Evolutionary conservation across 345 rosid species (phyloP), one percentile per base, ranked within the genome.

Genomic region (Psidium friedrichsthalianum): DNA sequence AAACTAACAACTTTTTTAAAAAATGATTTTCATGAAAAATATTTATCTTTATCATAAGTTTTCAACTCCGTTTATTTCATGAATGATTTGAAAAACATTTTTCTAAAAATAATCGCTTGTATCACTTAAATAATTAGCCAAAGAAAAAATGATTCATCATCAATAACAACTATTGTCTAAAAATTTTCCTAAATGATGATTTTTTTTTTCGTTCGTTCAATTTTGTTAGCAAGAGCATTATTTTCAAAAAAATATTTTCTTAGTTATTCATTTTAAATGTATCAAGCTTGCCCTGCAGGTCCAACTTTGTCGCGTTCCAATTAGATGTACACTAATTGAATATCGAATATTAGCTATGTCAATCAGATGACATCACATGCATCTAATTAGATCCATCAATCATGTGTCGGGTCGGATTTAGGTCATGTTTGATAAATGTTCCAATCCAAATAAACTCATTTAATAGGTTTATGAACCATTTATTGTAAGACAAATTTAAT

Each of bases 21-120:
- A 59, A 61, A 61, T 29, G 40, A 61, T 59, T 61, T 15, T 61
- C 11, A 61, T 27, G 3, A 14, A 61, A 61, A 61, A 1, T 3
- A 6, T 6, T 14, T 14, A 6, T 8, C 32, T 61, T 14, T 6
- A 13, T 14, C 3, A 6, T 61, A 40, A 61, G 1, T 2, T 6
- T 61, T 27, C 36, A 61, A 5, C 44, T 64, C 0, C 0, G 2
- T 29, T 16, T 32, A 2, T 64, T 64, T 64, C 6, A 16, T 0
- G 0, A 8, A 15, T 8, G 9, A 16, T 1, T 1, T 32, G 1
- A 2, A 29, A 64, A 29, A 18, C 3, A 64, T 64, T 29, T 64
- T 29, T 2, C 0, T 32, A 0, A 64, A 64, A 64, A 64, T 7
- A 10, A 32, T 32, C 8, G 0, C 11, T 64, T 27, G 1, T 13